Base-by-base conservation (phyloP, 2,329 filamentous ascomycete genomes). In the Pseudogymnoascus verrucosus region DNA sequence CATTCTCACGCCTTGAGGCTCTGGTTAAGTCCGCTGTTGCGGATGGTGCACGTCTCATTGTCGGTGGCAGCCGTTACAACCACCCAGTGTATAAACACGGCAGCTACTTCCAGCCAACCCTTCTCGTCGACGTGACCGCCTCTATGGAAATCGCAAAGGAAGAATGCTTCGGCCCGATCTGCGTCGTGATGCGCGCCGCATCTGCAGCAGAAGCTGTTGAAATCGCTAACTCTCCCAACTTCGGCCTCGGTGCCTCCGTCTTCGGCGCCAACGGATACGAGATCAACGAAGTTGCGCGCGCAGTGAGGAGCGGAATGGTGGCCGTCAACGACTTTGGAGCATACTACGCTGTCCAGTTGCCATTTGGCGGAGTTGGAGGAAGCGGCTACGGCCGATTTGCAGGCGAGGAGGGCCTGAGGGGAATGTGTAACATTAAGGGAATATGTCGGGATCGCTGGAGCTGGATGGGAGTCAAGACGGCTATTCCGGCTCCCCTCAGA, bases 351-450 rank as follows among this genome's bases (percentile, higher is more conserved):
- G 93, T 96, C 6, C 92, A 96, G 76, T 78, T 99, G 40, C 95
- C 95, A 0, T 99, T 99, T 76, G 95, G 95, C 39, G 95, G 73
- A 26, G 66, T 71, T n/a, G 86, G 85, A 64, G 93, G 92, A 0
- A 96, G 90, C 23, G 95, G 90, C 0, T 98, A 98, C 74, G 95
- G 95, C 1, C 83, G 93, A 2, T 99, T 99, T 76, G 93, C 91
- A 0, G 95, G 92, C 23, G 87, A 90, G 68, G 95, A 99, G 74
- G 95, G 95, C 0, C 77, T 99, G 21, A 82, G 91, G 37, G 88
- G 87, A 3, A 73, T 99, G 63, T 96, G 91, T 75, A 97, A 98
- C 76, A 75, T 87, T 67, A 99, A 99, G 79, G 86, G 89, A 64
- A 80, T 99, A 34, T 96, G 92, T 72, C 81, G 86, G 66, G 95